Evolutionary conservation across 257 asterid species (phyloP).

Genomic region (Solanum verrucosum): DNA sequence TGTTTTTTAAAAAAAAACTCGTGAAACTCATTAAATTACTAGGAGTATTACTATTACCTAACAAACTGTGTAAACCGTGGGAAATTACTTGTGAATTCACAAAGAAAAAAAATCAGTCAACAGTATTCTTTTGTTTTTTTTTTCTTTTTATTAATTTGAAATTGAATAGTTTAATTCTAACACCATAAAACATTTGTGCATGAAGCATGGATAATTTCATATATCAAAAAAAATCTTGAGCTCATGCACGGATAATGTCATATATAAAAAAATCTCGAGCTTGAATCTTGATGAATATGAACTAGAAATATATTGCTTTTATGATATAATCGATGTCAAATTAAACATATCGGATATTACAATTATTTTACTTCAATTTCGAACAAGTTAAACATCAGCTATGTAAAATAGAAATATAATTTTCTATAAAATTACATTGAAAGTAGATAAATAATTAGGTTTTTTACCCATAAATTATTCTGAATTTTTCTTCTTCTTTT

Average conservation of each 20-base stretch:
- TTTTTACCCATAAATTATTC: too few species aligned
- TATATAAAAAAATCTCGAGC: neutral
- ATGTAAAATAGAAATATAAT: neutral
- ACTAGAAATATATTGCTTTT: neutral
- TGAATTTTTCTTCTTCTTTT: too few species aligned
- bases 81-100: neutral
- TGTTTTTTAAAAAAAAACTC: neutral
- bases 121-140: neutral
- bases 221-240: too few species aligned
- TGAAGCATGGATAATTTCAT: neutral
- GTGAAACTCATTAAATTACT: neutral
- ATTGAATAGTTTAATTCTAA: neutral
- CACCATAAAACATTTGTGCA: neutral
- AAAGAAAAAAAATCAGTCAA: neutral
- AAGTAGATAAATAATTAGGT: too few species aligned
- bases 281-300: neutral
- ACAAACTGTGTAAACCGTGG: neutral
- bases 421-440: neutral
- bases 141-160: neutral
- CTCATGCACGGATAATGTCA: too few species aligned
- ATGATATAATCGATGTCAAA: neutral
- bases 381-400: neutral
- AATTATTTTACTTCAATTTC: neutral
- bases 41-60: neutral
- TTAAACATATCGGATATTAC: neutral